Percentiles rank a stretch among this genome's conserved stretches.
Conservation (phyloP, 164 flowering plant species). For the Cinnamomum micranthum region DNA sequence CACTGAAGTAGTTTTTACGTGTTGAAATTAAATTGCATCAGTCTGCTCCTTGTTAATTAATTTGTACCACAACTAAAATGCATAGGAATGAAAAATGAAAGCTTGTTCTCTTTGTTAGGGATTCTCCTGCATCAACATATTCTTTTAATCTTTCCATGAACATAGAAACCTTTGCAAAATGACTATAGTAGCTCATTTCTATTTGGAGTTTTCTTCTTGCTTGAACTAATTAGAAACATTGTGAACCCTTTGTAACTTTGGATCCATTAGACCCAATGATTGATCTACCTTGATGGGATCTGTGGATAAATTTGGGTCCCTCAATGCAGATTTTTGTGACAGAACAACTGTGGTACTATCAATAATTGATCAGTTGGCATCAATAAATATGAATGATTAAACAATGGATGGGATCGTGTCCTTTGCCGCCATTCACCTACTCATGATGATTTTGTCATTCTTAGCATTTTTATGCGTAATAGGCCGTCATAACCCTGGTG, state of each 20-base stretch:
- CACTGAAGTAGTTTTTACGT: not conserved
- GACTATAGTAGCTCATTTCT: not conserved
- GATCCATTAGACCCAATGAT: not conserved
- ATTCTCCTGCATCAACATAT: not conserved
- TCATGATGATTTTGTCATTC: not conserved
- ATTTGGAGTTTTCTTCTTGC: slow-evolving; percentile 1
- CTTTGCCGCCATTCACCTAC: not conserved
- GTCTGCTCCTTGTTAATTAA: slow-evolving; percentile 27
- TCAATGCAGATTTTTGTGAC: not conserved
- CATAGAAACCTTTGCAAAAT: not conserved
- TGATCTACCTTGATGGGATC: not conserved
- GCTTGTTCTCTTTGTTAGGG: not conserved
- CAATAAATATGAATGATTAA: not conserved
- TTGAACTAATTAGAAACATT: not conserved
- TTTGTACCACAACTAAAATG: slow-evolving; percentile 11
- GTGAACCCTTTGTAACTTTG: not conserved
- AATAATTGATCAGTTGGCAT: not conserved
- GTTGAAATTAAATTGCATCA: slow-evolving; percentile 21
- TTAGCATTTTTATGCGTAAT: no score
- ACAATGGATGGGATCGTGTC: not conserved
- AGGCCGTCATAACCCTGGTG: no score
- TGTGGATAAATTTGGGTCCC: not conserved
- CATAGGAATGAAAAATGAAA: slow-evolving; percentile 16
- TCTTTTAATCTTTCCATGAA: not conserved
- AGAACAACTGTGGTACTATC: not conserved